Conservation (phyloP, 257 asterid genomes). For the Ehretia macrophylla region DNA sequence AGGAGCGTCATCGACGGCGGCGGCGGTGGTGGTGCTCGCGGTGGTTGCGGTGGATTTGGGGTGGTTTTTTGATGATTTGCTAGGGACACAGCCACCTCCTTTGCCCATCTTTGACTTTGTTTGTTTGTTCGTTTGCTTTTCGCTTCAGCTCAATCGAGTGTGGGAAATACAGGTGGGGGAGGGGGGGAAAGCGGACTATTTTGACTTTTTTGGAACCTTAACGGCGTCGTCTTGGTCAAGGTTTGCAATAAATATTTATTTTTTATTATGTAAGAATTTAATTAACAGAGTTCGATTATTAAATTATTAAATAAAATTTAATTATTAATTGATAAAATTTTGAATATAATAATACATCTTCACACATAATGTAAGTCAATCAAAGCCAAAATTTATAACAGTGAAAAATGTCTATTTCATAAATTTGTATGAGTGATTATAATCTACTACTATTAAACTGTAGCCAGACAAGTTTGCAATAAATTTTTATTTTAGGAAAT, state of each 20-base stretch:
- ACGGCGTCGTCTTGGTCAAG: neutral
- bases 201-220: neutral
- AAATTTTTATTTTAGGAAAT: no score
- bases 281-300: no score
- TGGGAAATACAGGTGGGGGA: neutral
- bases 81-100: slow-evolving; percentile 93
- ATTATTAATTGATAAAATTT: no score
- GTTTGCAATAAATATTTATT: neutral
- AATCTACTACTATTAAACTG: no score
- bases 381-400: no score
- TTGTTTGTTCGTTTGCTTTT: neutral
- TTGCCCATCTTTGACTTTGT: slow-evolving; percentile 50
- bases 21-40: slow-evolving; percentile 7
- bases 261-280: no score
- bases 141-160: neutral
- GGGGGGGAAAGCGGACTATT: neutral
- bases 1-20: slow-evolving; percentile 15
- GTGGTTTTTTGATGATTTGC: slow-evolving; percentile 43
- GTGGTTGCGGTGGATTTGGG: slow-evolving; percentile 16
- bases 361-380: no score
- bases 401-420: no score
- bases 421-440: no score
- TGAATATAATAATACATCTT: no score
- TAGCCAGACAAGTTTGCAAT: no score
- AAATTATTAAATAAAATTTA: no score